Evolutionary conservation across 2,329 filamentous ascomycete species (phyloP).

Genomic region (Epichloe brachyelytri): DNA sequence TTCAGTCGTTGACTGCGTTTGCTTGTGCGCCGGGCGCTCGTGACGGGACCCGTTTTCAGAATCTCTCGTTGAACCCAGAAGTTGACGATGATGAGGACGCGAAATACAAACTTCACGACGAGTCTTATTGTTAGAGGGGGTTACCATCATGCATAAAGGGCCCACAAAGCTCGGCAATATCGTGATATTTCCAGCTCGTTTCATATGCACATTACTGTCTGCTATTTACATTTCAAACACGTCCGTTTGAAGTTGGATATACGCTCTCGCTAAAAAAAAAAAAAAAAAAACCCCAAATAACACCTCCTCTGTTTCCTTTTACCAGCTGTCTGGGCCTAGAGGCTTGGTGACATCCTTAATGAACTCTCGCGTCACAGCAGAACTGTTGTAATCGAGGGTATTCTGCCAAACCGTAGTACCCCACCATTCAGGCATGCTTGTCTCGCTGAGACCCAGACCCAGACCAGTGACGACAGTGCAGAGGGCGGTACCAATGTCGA

Average conservation of each 20-base stretch:
- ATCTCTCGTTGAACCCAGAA: no score
- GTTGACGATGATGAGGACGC: no score
- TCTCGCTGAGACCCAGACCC: conserved; percentile 31
- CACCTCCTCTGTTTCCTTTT: background rate
- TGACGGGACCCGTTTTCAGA: no score
- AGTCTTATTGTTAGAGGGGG: no score
- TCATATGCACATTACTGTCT: background rate
- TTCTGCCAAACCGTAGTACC: conserved; percentile 17
- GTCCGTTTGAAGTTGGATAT: background rate
- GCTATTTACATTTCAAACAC: background rate
- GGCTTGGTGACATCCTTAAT: conserved; percentile 14
- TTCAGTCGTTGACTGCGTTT: no score
- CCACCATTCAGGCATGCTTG: conserved; percentile 37
- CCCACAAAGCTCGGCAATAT: background rate
- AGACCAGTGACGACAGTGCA: conserved; percentile 40
- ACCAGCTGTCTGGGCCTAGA: conserved; percentile 17
- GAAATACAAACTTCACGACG: no score
- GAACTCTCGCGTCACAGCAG: conserved; percentile 16
- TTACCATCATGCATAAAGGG: no score
- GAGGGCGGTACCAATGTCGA: conserved; percentile 46
- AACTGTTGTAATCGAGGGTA: conserved; percentile 18
- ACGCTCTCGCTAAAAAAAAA: background rate
- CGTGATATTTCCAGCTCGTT: background rate
- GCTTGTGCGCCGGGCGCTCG: no score
- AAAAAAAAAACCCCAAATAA: background rate